Evolutionary conservation across 73 alveolate species (phyloP).

Genomic region (Tetrahymena borealis): DNA sequence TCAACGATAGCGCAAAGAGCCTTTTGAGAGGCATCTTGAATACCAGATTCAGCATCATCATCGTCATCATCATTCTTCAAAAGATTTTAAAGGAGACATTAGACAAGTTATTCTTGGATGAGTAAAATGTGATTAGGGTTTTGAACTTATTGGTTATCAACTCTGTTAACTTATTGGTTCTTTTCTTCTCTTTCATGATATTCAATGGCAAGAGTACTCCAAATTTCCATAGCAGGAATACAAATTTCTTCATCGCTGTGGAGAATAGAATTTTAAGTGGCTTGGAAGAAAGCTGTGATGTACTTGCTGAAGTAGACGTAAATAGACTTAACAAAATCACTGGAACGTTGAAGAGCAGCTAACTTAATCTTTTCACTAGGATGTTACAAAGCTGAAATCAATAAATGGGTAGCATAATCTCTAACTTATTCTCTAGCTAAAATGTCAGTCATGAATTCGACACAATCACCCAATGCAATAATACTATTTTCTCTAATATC

Average conservation of each 20-base stretch:
- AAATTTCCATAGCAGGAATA: background rate
- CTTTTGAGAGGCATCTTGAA: background rate
- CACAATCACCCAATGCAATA: background rate
- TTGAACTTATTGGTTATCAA: background rate
- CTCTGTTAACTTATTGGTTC: background rate
- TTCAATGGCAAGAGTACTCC: slow-evolving; percentile 5
- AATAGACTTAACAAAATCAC: background rate
- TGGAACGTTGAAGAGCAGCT: background rate
- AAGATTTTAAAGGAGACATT: background rate
- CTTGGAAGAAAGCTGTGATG: background rate
- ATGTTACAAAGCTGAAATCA: background rate
- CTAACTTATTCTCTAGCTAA: background rate
- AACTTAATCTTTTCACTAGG: background rate
- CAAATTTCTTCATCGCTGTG: background rate
- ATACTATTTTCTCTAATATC: background rate
- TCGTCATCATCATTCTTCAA: background rate
- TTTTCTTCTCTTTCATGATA: background rate
- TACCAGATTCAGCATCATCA: background rate
- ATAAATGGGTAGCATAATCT: background rate
- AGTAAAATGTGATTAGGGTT: background rate
- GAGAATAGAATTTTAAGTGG: background rate
- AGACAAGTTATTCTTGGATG: background rate
- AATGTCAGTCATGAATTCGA: background rate
- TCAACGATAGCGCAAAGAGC: background rate
- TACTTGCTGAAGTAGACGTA: background rate